Percentiles rank a stretch among this genome's conserved stretches.
These are phyloP conservation scores for Cyclanthera cordifolia DNA, from an alignment of 306 rosid species.

Conservation along the genomic window DNA sequence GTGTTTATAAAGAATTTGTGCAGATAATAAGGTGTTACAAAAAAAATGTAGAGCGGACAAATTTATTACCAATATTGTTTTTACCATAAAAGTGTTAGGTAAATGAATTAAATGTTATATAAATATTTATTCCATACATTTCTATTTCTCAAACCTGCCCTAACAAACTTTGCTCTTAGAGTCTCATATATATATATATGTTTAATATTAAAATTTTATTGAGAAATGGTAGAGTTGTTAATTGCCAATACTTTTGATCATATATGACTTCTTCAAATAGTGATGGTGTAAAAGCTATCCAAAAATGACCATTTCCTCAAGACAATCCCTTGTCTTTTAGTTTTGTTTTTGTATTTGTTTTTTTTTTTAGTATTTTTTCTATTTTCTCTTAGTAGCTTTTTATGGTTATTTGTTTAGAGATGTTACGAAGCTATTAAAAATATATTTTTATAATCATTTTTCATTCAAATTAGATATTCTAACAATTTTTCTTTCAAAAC, in stretches of 20 bases:
- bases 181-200: background rate
- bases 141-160: background rate
- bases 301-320: background rate
- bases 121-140: too few relatives aligned
- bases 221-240: background rate
- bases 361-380: background rate
- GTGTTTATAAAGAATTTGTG: too few relatives aligned
- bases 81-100: background rate
- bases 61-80: too few relatives aligned
- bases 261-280: slow-evolving; percentile 2
- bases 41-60: too few relatives aligned
- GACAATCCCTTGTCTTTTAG: background rate
- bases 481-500: too few relatives aligned
- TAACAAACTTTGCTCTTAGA: background rate
- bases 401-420: too few relatives aligned
- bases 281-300: background rate
- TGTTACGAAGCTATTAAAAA: too few relatives aligned
- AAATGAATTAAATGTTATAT: too few relatives aligned
- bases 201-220: background rate
- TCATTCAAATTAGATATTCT: too few relatives aligned
- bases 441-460: too few relatives aligned
- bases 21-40: too few relatives aligned
- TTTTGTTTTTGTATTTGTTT: too few relatives aligned
- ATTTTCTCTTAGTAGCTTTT: background rate
- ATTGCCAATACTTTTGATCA: background rate